Evolutionary conservation across 2,329 filamentous ascomycete species (phyloP).

Genomic region (Didymella glomerata): DNA sequence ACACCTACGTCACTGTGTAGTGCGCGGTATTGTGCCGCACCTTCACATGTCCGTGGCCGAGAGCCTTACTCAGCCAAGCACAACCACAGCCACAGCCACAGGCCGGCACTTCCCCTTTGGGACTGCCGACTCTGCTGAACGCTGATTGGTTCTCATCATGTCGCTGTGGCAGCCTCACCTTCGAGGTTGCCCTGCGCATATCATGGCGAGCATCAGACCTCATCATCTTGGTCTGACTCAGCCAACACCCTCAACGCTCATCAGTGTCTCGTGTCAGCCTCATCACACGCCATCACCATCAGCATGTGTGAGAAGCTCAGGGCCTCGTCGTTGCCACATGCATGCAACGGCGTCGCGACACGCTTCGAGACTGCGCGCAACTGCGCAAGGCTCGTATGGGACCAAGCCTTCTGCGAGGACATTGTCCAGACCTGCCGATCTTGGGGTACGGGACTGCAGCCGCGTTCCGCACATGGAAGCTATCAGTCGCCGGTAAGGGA

Average conservation of each 20-base stretch:
- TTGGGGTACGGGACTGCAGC: slow-evolving; percentile 5
- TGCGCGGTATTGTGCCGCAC: slow-evolving; percentile 22
- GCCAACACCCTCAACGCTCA: slow-evolving; percentile 2
- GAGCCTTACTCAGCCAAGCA: slow-evolving; percentile 6
- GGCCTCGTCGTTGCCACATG: slow-evolving; percentile 13
- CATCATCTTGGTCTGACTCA: slow-evolving; percentile 17
- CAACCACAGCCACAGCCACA: background rate
- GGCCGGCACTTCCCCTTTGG: slow-evolving; percentile 8
- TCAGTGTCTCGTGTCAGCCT: slow-evolving; percentile 20
- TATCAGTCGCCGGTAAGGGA: slow-evolving; percentile 5
- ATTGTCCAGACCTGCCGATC: slow-evolving; percentile 19
- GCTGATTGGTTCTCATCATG: slow-evolving; percentile 8
- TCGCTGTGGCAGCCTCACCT: slow-evolving; percentile 12
- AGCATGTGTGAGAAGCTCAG: slow-evolving; percentile 7
- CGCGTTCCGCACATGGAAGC: slow-evolving; percentile 9
- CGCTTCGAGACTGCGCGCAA: slow-evolving; percentile 10
- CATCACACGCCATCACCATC: slow-evolving; percentile 16
- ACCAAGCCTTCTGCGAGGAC: slow-evolving; percentile 4
- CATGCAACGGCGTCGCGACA: slow-evolving; percentile 16
- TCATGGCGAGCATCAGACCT: slow-evolving; percentile 9
- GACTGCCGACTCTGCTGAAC: slow-evolving; percentile 2
- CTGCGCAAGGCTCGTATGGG: slow-evolving; percentile 17
- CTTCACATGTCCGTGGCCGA: slow-evolving; percentile 19
- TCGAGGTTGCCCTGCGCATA: slow-evolving; percentile 2
- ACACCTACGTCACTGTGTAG: slow-evolving; percentile 24